These are phyloP conservation scores for Dentipellis sp. DNA, from an alignment of 768 basidiomycete species.

Conservation along the genomic window DNA sequence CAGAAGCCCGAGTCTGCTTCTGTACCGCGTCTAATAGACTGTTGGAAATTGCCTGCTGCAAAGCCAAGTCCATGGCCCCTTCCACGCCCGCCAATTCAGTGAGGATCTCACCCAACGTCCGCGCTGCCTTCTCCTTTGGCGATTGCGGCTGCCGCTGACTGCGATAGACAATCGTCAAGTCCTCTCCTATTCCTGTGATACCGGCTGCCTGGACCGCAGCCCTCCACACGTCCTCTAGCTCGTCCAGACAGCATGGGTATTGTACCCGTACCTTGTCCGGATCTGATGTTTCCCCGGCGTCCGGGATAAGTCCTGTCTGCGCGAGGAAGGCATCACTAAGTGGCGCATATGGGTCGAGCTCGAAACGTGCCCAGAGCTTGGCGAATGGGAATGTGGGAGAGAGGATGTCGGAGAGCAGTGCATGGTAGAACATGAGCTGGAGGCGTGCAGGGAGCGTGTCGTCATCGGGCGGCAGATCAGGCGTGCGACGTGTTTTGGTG, in stretches of 20 bases:
- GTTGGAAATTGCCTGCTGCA: background rate
- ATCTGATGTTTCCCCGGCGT: background rate
- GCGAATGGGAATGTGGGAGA: conserved; percentile 38
- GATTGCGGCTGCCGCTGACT: conserved; percentile 7
- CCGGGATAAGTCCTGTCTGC: conserved; percentile 15
- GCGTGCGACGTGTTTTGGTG: conserved; percentile 55
- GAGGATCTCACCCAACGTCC: background rate
- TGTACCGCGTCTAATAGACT: too few species aligned
- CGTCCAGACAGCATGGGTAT: conserved; percentile 18
- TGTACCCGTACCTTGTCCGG: conserved; percentile 2
- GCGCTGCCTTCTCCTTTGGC: background rate
- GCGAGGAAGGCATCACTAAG: conserved; percentile 47
- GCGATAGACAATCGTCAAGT: conserved; percentile 45
- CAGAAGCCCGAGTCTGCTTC: too few species aligned
- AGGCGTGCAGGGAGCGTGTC: conserved; percentile 53
- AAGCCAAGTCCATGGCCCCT: background rate
- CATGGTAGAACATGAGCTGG: conserved; percentile 74
- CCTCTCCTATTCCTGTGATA: conserved; percentile 27
- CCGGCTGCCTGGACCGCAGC: conserved; percentile 15
- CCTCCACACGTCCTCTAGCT: conserved; percentile 25
- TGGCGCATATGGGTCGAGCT: conserved; percentile 29
- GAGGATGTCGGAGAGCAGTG: conserved; percentile 47
- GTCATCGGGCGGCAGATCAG: conserved; percentile 42
- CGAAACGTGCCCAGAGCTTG: conserved; percentile 39
- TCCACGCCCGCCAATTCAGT: background rate